Evolutionary conservation across 2,329 filamentous ascomycete species (phyloP).

Genomic region (Penicillium sp.): DNA sequence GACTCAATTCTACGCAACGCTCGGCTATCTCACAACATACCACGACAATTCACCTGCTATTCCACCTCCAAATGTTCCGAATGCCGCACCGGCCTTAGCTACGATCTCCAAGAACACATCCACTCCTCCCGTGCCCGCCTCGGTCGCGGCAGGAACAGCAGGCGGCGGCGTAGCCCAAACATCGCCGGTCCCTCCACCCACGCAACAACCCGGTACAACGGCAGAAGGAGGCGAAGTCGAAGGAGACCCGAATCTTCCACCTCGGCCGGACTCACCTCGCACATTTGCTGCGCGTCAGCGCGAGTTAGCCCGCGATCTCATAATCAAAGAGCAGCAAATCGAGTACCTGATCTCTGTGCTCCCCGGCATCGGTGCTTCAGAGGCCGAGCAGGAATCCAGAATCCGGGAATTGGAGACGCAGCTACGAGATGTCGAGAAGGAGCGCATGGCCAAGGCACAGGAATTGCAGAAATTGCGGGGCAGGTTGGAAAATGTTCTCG

Average conservation of each 20-base stretch:
- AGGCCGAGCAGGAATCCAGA: conserved; percentile 45
- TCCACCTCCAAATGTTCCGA: conserved; percentile 29
- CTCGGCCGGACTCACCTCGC: conserved; percentile 41
- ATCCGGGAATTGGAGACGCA: conserved; percentile 45
- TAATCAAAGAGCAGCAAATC: conserved; percentile 52
- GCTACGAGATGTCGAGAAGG: conserved; percentile 44
- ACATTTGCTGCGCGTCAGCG: conserved; percentile 45
- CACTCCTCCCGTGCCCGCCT: conserved; percentile 34
- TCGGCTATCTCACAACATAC: conserved; percentile 49
- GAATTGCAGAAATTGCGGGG: conserved; percentile 43
- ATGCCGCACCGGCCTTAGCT: conserved; percentile 38
- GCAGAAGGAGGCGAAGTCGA: conserved; percentile 17
- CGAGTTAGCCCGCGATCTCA: conserved; percentile 49
- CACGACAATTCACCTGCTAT: conserved; percentile 44
- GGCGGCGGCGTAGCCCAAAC: conserved; percentile 13
- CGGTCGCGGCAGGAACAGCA: conserved; percentile 17
- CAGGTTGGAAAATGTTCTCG: conserved; percentile 44
- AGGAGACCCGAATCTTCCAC: conserved; percentile 31
- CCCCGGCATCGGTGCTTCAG: conserved; percentile 46
- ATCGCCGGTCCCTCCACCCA: conserved; percentile 24
- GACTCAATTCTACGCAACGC: conserved; percentile 52
- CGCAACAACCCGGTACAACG: conserved; percentile 18
- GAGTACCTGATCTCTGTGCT: conserved; percentile 48
- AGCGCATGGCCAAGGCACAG: conserved; percentile 40
- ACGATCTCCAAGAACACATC: conserved; percentile 43